Conservation (phyloP, 2,329 filamentous ascomycete genomes). For the Fusarium xyrophilum region DNA sequence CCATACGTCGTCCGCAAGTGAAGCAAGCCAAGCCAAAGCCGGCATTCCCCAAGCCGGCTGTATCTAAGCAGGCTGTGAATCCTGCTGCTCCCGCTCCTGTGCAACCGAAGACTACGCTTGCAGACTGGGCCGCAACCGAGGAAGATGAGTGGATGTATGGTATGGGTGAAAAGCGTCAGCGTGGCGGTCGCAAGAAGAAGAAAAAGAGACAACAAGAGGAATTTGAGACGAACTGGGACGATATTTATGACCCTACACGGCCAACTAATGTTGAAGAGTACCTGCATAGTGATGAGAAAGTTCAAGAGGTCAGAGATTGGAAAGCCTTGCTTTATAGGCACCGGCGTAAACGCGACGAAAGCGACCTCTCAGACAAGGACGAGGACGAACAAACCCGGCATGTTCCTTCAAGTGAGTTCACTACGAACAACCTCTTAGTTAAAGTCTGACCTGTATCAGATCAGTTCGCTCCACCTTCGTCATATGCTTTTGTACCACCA, state of each 20-base stretch:
- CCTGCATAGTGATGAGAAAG: constrained; percentile 81
- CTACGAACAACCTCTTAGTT: neutral
- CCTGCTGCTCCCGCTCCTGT: constrained; percentile 43
- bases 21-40: constrained; percentile 67
- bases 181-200: constrained; percentile 81
- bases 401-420: constrained; percentile 46
- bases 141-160: constrained; percentile 84
- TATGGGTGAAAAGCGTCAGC: constrained; percentile 69
- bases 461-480: constrained; percentile 66
- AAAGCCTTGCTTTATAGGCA: constrained; percentile 81
- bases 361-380: constrained; percentile 50
- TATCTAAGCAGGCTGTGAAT: constrained; percentile 45
- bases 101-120: constrained; percentile 71
- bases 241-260: constrained; percentile 83
- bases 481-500: constrained; percentile 64
- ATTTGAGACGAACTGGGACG: constrained; percentile 82
- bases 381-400: constrained; percentile 45
- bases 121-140: constrained; percentile 78
- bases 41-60: constrained; percentile 57
- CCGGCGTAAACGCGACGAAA: constrained; percentile 55
- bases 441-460: constrained; percentile 48
- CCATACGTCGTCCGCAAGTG: constrained; percentile 76
- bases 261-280: constrained; percentile 89
- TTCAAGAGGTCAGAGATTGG: constrained; percentile 83
- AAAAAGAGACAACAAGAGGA: constrained; percentile 63